phyloP scores from a whole-genome alignment of 768 basidiomycete genomes.

The Mycena filopes region DNA sequence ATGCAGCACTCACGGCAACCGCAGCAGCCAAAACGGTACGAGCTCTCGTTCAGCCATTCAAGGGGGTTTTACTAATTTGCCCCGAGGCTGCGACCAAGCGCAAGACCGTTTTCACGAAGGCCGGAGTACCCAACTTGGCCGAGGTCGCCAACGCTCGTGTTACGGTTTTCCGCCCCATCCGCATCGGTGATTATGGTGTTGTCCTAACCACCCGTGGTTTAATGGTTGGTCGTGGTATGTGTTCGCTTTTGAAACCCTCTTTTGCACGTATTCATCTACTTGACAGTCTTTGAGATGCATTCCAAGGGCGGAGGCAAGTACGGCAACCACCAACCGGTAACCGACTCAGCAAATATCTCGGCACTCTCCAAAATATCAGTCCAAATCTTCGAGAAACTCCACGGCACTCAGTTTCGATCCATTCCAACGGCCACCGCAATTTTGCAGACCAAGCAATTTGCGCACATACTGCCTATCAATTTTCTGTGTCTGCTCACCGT shows the following conservation, averaged over 20 bases:
- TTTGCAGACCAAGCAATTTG: conserved; percentile 32
- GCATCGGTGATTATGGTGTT: conserved; percentile 13
- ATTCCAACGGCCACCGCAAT: conserved; percentile 24
- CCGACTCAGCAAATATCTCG: conserved; percentile 25
- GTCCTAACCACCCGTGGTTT: conserved; percentile 8
- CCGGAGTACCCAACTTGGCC: conserved; percentile 1
- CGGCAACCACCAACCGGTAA: conserved; percentile 33
- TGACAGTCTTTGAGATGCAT: conserved; percentile 26
- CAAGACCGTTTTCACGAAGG: conserved; percentile 1
- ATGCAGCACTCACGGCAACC: conserved; percentile 33
- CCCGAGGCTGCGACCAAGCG: conserved; percentile 3
- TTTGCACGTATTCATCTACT: no score
- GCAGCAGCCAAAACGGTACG: conserved; percentile 3
- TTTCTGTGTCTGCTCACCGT: conserved; percentile 26
- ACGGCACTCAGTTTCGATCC: conserved; percentile 24
- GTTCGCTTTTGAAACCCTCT: no score
- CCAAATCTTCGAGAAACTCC: conserved; percentile 34
- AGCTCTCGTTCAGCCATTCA: not conserved
- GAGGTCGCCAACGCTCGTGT: conserved; percentile 1
- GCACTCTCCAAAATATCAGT: conserved; percentile 34
- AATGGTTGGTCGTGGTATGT: conserved; percentile 11
- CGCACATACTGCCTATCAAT: conserved; percentile 27
- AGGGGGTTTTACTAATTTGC: not conserved
- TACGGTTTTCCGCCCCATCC: not conserved
- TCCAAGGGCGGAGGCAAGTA: conserved; percentile 32